Evolutionary conservation across 2,329 filamentous ascomycete genomes (phyloP), one percentile per base, ranked within the genome.

Genomic region (Teratosphaeria nubilosa): DNA sequence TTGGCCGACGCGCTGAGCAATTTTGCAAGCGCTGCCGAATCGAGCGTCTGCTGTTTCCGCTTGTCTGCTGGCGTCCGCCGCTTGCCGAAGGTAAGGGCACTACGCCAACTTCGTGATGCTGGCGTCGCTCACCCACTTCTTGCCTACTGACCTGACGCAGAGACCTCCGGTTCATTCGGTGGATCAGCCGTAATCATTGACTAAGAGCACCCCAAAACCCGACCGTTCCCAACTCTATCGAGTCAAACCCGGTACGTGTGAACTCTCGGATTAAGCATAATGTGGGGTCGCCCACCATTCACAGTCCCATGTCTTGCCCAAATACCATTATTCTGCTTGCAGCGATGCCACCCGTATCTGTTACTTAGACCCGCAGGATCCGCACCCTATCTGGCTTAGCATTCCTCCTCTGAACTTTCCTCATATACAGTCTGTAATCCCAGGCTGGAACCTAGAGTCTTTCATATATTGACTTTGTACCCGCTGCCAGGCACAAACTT

Each of bases 221-320:
- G 60, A 62, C 65, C 64, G 63, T 63, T 65, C 60, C 59, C 61
- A 67, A 66, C 65, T 66, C 62, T 65, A 64, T 65, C 62, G 57
- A 54, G 52, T 53, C 59, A 62, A 62, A 57, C 59, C 63, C 34
- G 64, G 62, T 62, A 64, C 62, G 62, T 59, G 37, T 59, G 62
- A 69, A 68, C 64, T 68, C 66, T 59, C 55, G 61, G 59, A 61
- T 68, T 68, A 68, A 66, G 66, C 66, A 65, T 67, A 68, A 67
- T 62, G 65, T 65, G 65, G 65, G 61, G 63, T 58, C 58, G 14
- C 41, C 41, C 41, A 48, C 41, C 41, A 20, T 48, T 48, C 34
- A 48, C 41, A 24, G 41, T 48, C 9, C 41, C 41, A 48, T 48
- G n/a, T 20, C 41, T 48, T 48, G 41, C n/a, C 41, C 41, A 48